These are phyloP conservation scores for Bipolaris oryzae DNA, from an alignment of 2,329 filamentous ascomycete species.

Conservation along the genomic window DNA sequence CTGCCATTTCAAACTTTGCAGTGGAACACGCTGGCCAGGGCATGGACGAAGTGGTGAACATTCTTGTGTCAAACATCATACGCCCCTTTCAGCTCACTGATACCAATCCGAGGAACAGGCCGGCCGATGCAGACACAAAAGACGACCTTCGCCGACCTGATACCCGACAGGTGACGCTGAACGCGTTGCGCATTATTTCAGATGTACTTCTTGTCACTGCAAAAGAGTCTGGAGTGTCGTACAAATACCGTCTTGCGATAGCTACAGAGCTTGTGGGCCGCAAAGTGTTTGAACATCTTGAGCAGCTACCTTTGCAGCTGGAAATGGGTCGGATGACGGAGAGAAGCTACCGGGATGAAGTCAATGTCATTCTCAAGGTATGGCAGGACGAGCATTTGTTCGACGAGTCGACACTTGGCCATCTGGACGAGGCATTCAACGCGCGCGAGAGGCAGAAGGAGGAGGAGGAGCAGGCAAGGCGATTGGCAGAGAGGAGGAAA, in stretches of 20 bases:
- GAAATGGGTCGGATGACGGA: conserved; percentile 81
- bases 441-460: conserved; percentile 49
- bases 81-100: conserved; percentile 75
- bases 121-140: conserved; percentile 25
- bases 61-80: conserved; percentile 82
- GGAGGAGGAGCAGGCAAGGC: conserved; percentile 68
- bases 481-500: conserved; percentile 59
- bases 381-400: conserved; percentile 46
- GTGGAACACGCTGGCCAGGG: conserved; percentile 85
- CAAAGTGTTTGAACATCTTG: conserved; percentile 76
- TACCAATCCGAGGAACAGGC: conserved; percentile 64
- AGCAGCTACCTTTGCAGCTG: conserved; percentile 71
- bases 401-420: conserved; percentile 33
- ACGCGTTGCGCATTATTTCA: conserved; percentile 75
- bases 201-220: conserved; percentile 75
- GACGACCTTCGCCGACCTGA: conserved; percentile 31
- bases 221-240: conserved; percentile 51
- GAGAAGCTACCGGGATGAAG: conserved; percentile 55
- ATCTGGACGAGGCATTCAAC: conserved; percentile 41
- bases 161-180: conserved; percentile 43
- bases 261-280: conserved; percentile 72
- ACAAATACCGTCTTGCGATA: conserved; percentile 83
- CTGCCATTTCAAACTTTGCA: conserved; percentile 83
- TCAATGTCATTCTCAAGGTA: conserved; percentile 42
- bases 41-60: conserved; percentile 87